Conservation (phyloP, 768 basidiomycete genomes). For the Podaxis pistillaris region DNA sequence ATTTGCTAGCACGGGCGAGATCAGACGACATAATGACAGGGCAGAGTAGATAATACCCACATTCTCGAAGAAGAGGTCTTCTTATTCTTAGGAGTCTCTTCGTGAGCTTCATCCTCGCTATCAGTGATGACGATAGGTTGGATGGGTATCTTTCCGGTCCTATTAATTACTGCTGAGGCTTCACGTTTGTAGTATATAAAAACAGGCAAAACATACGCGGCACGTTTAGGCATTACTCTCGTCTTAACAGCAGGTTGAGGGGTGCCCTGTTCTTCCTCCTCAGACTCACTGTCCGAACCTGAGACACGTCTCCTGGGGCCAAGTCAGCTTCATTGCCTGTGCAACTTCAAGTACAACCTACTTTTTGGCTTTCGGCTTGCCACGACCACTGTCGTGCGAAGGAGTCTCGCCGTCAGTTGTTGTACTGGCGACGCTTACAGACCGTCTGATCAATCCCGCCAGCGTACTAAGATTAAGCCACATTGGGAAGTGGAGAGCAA, state of each 20-base stretch:
- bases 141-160: constrained; percentile 37
- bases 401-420: constrained; percentile 38
- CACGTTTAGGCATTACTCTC: constrained; percentile 53
- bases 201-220: constrained; percentile 45
- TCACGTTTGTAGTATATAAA: neutral
- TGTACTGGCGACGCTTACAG: constrained; percentile 52
- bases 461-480: neutral
- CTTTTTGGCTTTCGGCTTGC: constrained; percentile 40
- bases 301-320: constrained; percentile 48
- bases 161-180: constrained; percentile 17
- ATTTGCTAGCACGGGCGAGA: neutral
- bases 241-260: constrained; percentile 43
- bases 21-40: neutral
- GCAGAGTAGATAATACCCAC: neutral
- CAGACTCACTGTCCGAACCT: constrained; percentile 44
- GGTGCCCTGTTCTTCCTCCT: constrained; percentile 33
- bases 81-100: neutral
- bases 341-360: neutral
- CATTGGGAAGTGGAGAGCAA: neutral
- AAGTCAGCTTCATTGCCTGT: neutral
- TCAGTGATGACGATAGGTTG: constrained; percentile 37
- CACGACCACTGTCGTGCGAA: constrained; percentile 27
- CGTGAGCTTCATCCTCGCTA: constrained; percentile 27
- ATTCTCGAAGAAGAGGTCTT: neutral
- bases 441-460: constrained; percentile 40